Base-by-base conservation (phyloP, 1,284 basidiomycete species). In the Leucoagaricus sp. region DNA sequence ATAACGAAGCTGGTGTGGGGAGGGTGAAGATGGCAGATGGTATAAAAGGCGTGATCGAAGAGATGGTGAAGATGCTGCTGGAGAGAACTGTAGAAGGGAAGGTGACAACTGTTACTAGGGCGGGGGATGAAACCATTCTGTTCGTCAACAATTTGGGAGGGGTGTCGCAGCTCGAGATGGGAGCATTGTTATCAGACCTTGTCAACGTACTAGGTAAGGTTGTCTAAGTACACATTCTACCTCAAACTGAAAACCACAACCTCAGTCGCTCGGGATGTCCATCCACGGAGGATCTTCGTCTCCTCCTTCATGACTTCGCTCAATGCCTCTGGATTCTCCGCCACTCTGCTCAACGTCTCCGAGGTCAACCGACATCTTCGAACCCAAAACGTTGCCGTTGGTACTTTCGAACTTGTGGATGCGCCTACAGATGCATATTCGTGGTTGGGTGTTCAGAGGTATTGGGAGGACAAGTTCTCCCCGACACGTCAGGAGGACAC, bases 81-180 rank as follows among this genome's bases (percentile, higher is more conserved):
- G 58, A 68, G 63, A 64, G 67, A 67, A 64, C 12, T 38, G 36
- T 8, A 55, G 15, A 41, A 29, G 23, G 19, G 7, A 28, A 55
- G 28, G 49, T 61, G n/a, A n/a, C n/a, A n/a, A n/a, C 33, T 23
- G 25, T 38, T 47, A 23, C 31, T 6, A 13, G 25, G 26, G 23
- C 40, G n/a, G 60, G 57, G 10, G 73, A 75, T 58, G 74, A 75
- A 31, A 69, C 66, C 15, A 75, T 75, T 50, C 65, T 75, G 21
- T 81, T 83, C 57, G 64, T 84, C 52, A 85, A 85, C 63, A 85
- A 84, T 61, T 70, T 85, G 15, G 81, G 82, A 45, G 83, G 83
- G 2, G 72, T 83, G 64, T 80, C 77, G 23, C 72, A 75, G 63
- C 67, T 85, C 34, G 82, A 85, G 64, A 77, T 84, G 72, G 73